A percentile compares a stretch with the other conserved stretches of the same genome.
These are phyloP conservation scores for Venturia oleaginea DNA, from an alignment of 2,329 filamentous ascomycete species.

Conservation along the genomic window DNA sequence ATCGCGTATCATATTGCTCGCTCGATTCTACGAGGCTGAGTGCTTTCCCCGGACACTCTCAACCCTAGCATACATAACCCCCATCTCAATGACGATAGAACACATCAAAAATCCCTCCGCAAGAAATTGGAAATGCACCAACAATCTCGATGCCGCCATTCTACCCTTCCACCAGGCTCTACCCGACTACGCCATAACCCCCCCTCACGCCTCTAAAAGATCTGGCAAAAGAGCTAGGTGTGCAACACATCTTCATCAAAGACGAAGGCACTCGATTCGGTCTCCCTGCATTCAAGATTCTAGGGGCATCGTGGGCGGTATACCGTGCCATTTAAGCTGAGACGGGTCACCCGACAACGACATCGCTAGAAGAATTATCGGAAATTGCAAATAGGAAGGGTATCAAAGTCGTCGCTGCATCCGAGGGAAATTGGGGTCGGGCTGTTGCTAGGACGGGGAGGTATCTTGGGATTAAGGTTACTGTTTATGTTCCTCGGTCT, in stretches of 20 bases:
- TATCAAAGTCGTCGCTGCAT: slow-evolving; percentile 51
- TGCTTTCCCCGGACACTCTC: no score
- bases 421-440: slow-evolving; percentile 69
- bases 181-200: slow-evolving; percentile 48
- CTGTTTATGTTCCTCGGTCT: slow-evolving; percentile 54
- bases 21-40: no score
- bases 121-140: slow-evolving; percentile 19
- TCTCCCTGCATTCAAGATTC: slow-evolving; percentile 69
- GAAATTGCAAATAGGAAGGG: slow-evolving; percentile 22
- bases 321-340: slow-evolving; percentile 46
- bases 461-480: slow-evolving; percentile 45
- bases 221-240: slow-evolving; percentile 48
- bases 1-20: no score
- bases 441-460: slow-evolving; percentile 61
- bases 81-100: background rate
- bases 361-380: slow-evolving; percentile 37
- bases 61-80: no score
- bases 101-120: slow-evolving; percentile 21
- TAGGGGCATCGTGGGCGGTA: slow-evolving; percentile 67
- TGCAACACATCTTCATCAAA: slow-evolving; percentile 56
- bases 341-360: slow-evolving; percentile 35
- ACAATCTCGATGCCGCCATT: slow-evolving; percentile 14
- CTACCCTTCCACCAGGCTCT: slow-evolving; percentile 42
- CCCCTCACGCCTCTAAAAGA: slow-evolving; percentile 44
- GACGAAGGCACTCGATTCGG: slow-evolving; percentile 61